Conservation (phyloP, 805 yeast genomes). For the Metschnikowia matae region DNA sequence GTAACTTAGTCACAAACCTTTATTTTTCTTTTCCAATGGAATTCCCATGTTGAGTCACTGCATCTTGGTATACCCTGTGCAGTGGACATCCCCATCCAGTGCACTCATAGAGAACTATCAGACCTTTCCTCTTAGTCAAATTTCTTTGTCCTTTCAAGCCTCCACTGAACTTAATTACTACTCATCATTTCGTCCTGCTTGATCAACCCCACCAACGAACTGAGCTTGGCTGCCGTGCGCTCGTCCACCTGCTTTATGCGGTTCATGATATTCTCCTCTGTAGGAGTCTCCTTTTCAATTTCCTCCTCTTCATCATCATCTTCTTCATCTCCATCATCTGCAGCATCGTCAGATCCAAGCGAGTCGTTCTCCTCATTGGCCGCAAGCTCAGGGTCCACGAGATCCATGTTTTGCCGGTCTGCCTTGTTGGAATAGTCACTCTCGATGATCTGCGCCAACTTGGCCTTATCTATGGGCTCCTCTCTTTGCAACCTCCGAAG, state of each 20-base stretch:
- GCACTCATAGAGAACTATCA: too few relatives aligned
- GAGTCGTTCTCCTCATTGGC: constrained; percentile 13
- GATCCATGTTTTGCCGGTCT: not conserved
- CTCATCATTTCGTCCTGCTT: constrained; percentile 26
- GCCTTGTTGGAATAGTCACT: constrained; percentile 30
- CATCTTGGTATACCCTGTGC: too few relatives aligned
- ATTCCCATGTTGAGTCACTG: too few relatives aligned
- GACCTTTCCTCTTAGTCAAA: too few relatives aligned
- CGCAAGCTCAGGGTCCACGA: constrained; percentile 11
- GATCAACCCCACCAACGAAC: constrained; percentile 32
- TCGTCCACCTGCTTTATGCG: constrained; percentile 36
- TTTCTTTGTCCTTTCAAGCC: too few relatives aligned
- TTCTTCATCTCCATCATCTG: constrained; percentile 19
- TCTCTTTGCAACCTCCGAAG: constrained; percentile 56
- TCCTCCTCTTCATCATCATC: constrained; percentile 24
- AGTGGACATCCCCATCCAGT: too few relatives aligned
- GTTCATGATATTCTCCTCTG: constrained; percentile 24
- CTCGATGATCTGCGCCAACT: constrained; percentile 42
- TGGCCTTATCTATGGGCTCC: constrained; percentile 39
- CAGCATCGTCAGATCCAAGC: constrained; percentile 15
- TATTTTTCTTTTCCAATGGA: too few relatives aligned
- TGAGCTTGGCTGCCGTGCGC: constrained; percentile 29
- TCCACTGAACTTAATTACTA: too few relatives aligned
- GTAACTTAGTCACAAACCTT: too few relatives aligned
- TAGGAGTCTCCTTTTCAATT: constrained; percentile 6